A percentile compares a stretch with the other conserved stretches of the same genome.
These are phyloP conservation scores for Fusarium nodosum DNA, from an alignment of 2,329 filamentous ascomycete species.

Conservation along the genomic window DNA sequence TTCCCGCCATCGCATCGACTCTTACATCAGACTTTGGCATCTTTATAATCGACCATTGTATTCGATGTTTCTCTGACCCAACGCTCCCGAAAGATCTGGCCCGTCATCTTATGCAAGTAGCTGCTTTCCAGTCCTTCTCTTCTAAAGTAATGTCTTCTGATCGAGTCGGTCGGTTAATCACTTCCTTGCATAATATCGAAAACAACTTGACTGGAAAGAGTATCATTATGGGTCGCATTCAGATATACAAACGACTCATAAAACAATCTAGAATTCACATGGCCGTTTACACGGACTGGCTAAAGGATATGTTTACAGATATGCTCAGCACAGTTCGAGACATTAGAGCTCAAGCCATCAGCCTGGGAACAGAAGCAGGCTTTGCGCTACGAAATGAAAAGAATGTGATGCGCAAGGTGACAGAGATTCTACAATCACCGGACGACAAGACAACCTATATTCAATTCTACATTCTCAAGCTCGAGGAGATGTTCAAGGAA, in stretches of 20 bases:
- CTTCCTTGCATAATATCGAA: slow-evolving; percentile 78
- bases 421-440: slow-evolving; percentile 70
- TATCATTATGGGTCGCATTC: slow-evolving; percentile 80
- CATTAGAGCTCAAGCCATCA: slow-evolving; percentile 79
- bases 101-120: slow-evolving; percentile 82
- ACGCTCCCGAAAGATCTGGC: slow-evolving; percentile 80
- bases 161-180: slow-evolving; percentile 78
- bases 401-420: slow-evolving; percentile 74
- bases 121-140: slow-evolving; percentile 84
- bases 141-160: slow-evolving; percentile 79
- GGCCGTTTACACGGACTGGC: slow-evolving; percentile 80
- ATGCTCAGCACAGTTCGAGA: slow-evolving; percentile 85
- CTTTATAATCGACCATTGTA: slow-evolving; percentile 85
- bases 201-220: slow-evolving; percentile 83
- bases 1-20: slow-evolving; percentile 75
- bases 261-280: slow-evolving; percentile 79
- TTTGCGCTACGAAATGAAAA: slow-evolving; percentile 77
- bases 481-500: slow-evolving; percentile 77
- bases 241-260: slow-evolving; percentile 83
- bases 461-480: slow-evolving; percentile 74
- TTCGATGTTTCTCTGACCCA: slow-evolving; percentile 77
- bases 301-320: slow-evolving; percentile 83
- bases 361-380: slow-evolving; percentile 78
- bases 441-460: slow-evolving; percentile 72
- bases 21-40: slow-evolving; percentile 83